Conservation (phyloP, 2,329 filamentous ascomycete species). For the Fusarium nurragi region DNA sequence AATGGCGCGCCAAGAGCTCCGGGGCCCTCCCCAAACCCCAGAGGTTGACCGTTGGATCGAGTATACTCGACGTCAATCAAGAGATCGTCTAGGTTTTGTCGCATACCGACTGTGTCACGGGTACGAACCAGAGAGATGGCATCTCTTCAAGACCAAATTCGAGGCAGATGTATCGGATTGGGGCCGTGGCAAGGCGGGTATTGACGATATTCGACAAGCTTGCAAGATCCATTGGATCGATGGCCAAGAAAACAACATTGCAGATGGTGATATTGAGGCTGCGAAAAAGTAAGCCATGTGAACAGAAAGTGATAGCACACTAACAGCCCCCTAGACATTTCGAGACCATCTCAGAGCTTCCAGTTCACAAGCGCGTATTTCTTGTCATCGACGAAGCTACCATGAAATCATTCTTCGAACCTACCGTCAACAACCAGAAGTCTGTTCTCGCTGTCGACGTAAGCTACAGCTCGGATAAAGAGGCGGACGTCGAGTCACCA, state of each 20-base stretch:
- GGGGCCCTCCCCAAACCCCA: neutral
- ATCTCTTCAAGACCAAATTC: constrained; percentile 40
- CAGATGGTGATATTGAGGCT: constrained; percentile 34
- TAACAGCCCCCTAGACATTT: constrained; percentile 19
- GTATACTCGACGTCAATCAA: neutral
- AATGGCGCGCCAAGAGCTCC: constrained; percentile 23
- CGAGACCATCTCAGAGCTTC: neutral
- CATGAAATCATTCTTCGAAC: constrained; percentile 41
- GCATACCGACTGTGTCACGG: constrained; percentile 38
- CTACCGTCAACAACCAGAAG: neutral
- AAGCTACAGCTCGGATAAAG: neutral
- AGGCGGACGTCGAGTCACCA: constrained; percentile 1
- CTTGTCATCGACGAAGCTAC: constrained; percentile 39
- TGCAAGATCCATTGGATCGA: constrained; percentile 42
- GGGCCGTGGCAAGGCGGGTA: constrained; percentile 25
- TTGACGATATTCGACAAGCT: constrained; percentile 18
- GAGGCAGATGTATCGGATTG: constrained; percentile 41
- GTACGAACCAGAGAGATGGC: constrained; percentile 38
- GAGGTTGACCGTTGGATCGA: constrained; percentile 22
- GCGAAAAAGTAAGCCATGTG: constrained; percentile 28
- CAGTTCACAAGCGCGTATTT: constrained; percentile 7
- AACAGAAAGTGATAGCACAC: neutral
- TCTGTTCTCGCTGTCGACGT: constrained; percentile 37
- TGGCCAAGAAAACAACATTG: constrained; percentile 19
- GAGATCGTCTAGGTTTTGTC: neutral